Evolutionary conservation across 129 eudicot genomes (phyloP).

Genomic region (Dittrichia graveolens): DNA sequence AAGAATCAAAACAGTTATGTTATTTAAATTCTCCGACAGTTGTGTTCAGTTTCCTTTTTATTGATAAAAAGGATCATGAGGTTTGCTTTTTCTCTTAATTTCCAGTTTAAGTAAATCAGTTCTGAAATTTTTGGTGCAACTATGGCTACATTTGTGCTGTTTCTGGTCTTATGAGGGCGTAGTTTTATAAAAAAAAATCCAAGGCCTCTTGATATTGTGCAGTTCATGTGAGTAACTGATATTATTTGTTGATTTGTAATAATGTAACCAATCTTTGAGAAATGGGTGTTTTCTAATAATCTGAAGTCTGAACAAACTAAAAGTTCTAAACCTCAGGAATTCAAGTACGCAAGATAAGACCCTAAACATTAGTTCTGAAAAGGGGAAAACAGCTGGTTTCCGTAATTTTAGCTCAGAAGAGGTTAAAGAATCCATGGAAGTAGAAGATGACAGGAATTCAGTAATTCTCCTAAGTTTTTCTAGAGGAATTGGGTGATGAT

Average conservation of each 20-base stretch:
- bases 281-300: no score
- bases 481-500: constrained; percentile 53
- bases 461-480: constrained; percentile 69
- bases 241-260: no score
- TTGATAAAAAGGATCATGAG: no score
- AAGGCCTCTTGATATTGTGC: not conserved
- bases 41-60: no score
- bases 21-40: no score
- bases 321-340: not conserved
- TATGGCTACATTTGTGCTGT: not conserved
- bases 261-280: no score
- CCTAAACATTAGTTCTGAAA: constrained; percentile 19
- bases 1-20: no score
- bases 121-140: not conserved
- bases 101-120: not conserved
- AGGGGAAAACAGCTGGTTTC: not conserved
- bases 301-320: no score
- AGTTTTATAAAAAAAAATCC: not conserved
- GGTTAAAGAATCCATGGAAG: constrained; percentile 38
- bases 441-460: constrained; percentile 40
- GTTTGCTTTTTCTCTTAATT: no score
- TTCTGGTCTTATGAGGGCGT: constrained; percentile 9
- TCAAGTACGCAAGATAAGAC: not conserved
- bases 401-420: not conserved
- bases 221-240: no score